Base-by-base conservation (phyloP, 2,329 filamentous ascomycete species). In the Talaromyces sp. region DNA sequence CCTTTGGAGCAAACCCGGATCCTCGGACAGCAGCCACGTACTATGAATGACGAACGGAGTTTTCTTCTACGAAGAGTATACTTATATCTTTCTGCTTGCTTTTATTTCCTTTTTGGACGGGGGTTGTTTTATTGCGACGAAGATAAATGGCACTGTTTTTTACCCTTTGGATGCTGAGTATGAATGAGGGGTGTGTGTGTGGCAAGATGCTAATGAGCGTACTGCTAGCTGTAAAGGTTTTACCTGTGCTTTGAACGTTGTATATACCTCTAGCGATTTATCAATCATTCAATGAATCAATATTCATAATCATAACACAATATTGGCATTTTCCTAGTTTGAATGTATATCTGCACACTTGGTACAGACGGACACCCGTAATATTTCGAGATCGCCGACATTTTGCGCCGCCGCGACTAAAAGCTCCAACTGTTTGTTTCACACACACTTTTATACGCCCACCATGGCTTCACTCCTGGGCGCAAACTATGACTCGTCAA, bases 401-500 rank as follows among this genome's bases (percentile, higher is more conserved):
- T 21, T 32, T 59, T 31, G 51, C 31, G 55, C 38, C 48, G 54
- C 57, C 27, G 21, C 48, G 54, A 38, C 24, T 21, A 26, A 55
- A 50, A 3, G 27, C 26, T 31, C n/a, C 31, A 27, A 56, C n/a
- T 7, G 35, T 19, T 31, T 31, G 9, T 26, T 2, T 19, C 21
- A 31, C 12, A 51, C 32, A 53, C 17, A 10, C 21, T 38, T 26
- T 24, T 14, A 43, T 35, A 29, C 38, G 19, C 35, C 55, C 58
- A 65, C 54, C 51, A 79, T 79, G 77, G 69, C 77, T 17, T 75
- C 75, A n/a, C 69, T 80, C 61, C 66, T 81, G 27, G 77, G 76
- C 32, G 67, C 63, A 56, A 71, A 67, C 19, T 81, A 81, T 62
- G 77, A 79, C 4, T 81, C 78, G 24, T 72, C 72, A n/a, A 81